A percentile compares a stretch with the other conserved stretches of the same genome.
phyloP scores from a whole-genome alignment of 768 basidiomycete genomes.

The Boletus vinaceobasis region DNA sequence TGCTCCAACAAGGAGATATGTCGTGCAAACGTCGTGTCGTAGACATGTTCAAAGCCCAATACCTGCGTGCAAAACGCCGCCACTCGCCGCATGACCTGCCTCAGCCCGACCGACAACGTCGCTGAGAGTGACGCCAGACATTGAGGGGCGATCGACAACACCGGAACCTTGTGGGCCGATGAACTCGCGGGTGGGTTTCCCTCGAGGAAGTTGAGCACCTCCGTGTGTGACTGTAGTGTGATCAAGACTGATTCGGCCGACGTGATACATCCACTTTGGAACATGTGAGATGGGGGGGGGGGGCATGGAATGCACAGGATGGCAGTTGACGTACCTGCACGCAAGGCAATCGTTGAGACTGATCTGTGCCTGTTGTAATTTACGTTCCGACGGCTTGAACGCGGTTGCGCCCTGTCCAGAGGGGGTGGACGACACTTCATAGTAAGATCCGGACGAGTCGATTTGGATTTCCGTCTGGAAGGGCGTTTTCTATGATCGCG shows the following conservation, averaged over 20 bases:
- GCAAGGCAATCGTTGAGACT: slow-evolving; percentile 97
- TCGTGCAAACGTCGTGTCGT: slow-evolving; percentile 93
- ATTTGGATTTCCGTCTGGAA: slow-evolving; percentile 88
- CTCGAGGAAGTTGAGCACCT: slow-evolving; percentile 79
- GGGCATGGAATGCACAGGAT: neutral
- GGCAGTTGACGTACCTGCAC: slow-evolving; percentile 69
- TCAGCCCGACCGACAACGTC: slow-evolving; percentile 50
- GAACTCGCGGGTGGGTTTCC: slow-evolving; percentile 45
- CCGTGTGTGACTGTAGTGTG: slow-evolving; percentile 90
- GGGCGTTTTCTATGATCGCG: slow-evolving; percentile 1
- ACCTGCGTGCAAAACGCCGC: slow-evolving; percentile 62
- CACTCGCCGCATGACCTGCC: slow-evolving; percentile 66
- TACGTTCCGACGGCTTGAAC: slow-evolving; percentile 40
- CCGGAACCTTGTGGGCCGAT: slow-evolving; percentile 50
- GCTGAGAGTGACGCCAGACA: slow-evolving; percentile 79
- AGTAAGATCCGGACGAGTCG: slow-evolving; percentile 82
- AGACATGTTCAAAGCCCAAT: slow-evolving; percentile 78
- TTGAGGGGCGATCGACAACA: slow-evolving; percentile 89
- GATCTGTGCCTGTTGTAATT: slow-evolving; percentile 91
- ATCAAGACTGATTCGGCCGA: slow-evolving; percentile 97
- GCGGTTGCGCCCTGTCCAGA: slow-evolving; percentile 12
- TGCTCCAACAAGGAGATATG: slow-evolving; percentile 84
- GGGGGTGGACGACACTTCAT: slow-evolving; percentile 59
- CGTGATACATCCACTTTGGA: slow-evolving; percentile 88
- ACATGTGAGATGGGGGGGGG: slow-evolving; percentile 5